phyloP scores from a whole-genome alignment of 2,329 filamentous ascomycete genomes.

The Neonectria ditissima region DNA sequence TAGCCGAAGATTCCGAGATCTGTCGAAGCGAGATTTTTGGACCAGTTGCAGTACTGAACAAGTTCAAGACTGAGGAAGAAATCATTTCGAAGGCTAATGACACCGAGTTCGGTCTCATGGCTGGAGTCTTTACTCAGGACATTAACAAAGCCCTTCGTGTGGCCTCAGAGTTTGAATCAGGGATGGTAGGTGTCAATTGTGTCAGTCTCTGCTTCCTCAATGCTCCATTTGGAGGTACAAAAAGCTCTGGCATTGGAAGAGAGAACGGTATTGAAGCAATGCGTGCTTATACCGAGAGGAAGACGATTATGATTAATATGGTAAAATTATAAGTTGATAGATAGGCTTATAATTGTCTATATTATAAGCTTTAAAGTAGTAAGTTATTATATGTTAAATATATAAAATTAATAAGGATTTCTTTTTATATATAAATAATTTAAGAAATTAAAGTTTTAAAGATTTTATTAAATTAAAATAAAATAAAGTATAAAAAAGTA shows the following conservation, averaged over 20 bases:
- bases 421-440: too few relatives aligned
- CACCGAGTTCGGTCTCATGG: slow-evolving; percentile 58
- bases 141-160: slow-evolving; percentile 71
- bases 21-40: slow-evolving; percentile 69
- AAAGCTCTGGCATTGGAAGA: slow-evolving; percentile 61
- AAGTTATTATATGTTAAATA: too few relatives aligned
- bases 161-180: slow-evolving; percentile 68
- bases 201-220: slow-evolving; percentile 52
- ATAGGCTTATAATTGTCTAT: too few relatives aligned
- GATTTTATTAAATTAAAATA: too few relatives aligned
- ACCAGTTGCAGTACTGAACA: slow-evolving; percentile 65
- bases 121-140: slow-evolving; percentile 70
- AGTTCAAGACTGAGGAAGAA: slow-evolving; percentile 68
- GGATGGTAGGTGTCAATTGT: slow-evolving; percentile 77
- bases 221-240: slow-evolving; percentile 63
- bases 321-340: slow-evolving; percentile 25
- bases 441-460: too few relatives aligned
- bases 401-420: too few relatives aligned
- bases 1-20: slow-evolving; percentile 58
- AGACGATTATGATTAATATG: slow-evolving; percentile 62
- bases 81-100: slow-evolving; percentile 67
- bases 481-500: too few relatives aligned
- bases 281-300: slow-evolving; percentile 61
- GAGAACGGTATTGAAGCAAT: slow-evolving; percentile 62
- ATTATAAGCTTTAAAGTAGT: too few relatives aligned